Conservation (phyloP, 495 filamentous ascomycete genomes). For the Friedmanniomyces simplex region DNA sequence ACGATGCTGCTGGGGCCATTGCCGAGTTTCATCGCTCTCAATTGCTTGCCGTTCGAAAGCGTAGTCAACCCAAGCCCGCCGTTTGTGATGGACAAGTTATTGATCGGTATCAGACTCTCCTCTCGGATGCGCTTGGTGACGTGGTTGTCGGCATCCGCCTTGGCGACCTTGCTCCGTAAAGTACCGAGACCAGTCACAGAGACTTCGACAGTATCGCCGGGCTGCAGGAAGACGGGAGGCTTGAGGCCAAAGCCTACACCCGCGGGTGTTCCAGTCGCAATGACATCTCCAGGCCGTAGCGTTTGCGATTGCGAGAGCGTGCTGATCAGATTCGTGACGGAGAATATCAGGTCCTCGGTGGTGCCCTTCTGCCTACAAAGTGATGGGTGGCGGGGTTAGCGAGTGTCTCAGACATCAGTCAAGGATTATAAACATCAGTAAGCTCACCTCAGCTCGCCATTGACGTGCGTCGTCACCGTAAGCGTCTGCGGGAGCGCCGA, state of each 20-base stretch:
- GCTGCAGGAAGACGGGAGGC: constrained; percentile 38
- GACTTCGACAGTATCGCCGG: constrained; percentile 36
- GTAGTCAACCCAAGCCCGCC: constrained; percentile 31
- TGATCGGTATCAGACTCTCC: constrained; percentile 22
- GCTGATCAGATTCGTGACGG: constrained; percentile 34
- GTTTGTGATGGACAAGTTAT: constrained; percentile 25
- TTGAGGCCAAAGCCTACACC: constrained; percentile 43
- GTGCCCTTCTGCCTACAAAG: constrained; percentile 32
- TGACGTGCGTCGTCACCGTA: constrained; percentile 36
- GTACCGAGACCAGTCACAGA: constrained; percentile 38
- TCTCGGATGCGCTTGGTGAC: constrained; percentile 16
- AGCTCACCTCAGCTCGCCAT: constrained; percentile 27
- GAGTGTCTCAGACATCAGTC: too few species aligned
- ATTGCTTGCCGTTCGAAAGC: constrained; percentile 35
- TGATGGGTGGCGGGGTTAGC: too few species aligned
- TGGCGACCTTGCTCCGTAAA: constrained; percentile 36
- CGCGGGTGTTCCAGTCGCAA: constrained; percentile 42
- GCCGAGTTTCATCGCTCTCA: constrained; percentile 32
- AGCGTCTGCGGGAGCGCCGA: constrained; percentile 33
- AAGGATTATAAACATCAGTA: too few species aligned
- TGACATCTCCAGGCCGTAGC: constrained; percentile 36
- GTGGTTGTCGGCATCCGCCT: constrained; percentile 23
- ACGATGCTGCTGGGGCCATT: constrained; percentile 27
- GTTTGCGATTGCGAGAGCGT: constrained; percentile 38
- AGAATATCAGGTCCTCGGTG: constrained; percentile 39